Evolutionary conservation across 2,329 filamentous ascomycete species (phyloP).

Genomic region (Colletotrichum cordylinicola): DNA sequence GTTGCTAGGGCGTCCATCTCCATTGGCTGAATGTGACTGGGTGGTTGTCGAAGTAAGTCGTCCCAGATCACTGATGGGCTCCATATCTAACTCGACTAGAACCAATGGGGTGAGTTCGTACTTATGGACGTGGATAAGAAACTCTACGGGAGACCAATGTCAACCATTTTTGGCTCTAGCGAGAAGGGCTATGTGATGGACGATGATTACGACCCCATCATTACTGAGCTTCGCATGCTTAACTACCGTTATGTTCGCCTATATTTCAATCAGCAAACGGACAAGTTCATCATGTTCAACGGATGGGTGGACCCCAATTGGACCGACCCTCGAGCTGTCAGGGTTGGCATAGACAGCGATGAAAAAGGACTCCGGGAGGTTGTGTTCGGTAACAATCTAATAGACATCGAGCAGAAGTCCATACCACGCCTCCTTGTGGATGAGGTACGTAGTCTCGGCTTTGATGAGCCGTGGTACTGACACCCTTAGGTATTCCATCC

Average conservation of each 20-base stretch:
- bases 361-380: constrained; percentile 83
- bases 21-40: constrained; percentile 83
- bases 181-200: constrained; percentile 66
- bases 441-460: constrained; percentile 61
- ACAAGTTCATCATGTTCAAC: constrained; percentile 85
- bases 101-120: constrained; percentile 93
- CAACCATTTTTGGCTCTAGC: constrained; percentile 69
- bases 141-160: constrained; percentile 60
- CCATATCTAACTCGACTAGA: constrained; percentile 50
- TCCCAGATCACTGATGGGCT: background rate
- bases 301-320: constrained; percentile 95
- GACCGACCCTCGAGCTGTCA: constrained; percentile 77
- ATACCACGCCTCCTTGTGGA: constrained; percentile 84
- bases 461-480: constrained; percentile 24
- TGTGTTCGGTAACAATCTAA: constrained; percentile 89
- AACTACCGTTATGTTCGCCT: constrained; percentile 96
- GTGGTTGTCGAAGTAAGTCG: constrained; percentile 80
- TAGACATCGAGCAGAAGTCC: constrained; percentile 92
- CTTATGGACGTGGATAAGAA: constrained; percentile 71
- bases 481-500: constrained; percentile 82
- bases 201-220: constrained; percentile 78
- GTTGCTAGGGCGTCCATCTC: constrained; percentile 71
- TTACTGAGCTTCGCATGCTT: constrained; percentile 76
- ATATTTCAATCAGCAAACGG: constrained; percentile 86
- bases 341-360: constrained; percentile 84